Base-by-base conservation (phyloP, 2,329 filamentous ascomycete species). In the Alternaria postmessia region DNA sequence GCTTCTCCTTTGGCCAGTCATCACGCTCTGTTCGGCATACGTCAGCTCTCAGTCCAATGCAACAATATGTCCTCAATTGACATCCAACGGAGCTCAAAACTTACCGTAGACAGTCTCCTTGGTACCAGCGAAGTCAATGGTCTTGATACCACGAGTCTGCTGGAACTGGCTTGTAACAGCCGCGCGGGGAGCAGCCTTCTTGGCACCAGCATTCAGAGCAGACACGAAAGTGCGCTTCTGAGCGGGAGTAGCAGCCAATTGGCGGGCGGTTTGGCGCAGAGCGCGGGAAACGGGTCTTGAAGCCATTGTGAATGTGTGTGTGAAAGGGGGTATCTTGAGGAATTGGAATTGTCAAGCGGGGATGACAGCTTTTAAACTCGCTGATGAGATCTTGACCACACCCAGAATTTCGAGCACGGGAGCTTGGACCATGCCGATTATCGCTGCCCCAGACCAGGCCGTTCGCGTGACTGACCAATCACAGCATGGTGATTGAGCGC, bases 1-100 rank as follows among this genome's bases (percentile, higher is more conserved):
- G 93, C 91, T 97, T 98, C 87, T 97, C 94, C 82, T 91, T 89
- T 72, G 95, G 95, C 95, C 95, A 99, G 86, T 99, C 95, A 80
- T 88, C 92, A 85, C 95, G 94, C 89, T 99, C 95, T 95, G 76
- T 64, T 74, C 46, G 66, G 28, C 51, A 51, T 52, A 12, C 8
- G 53, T 70, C 59, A 73, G 64, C 59, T 41, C 62, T 79, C 60
- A 24, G 61, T 65, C 58, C 71, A 59, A 54, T 32, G 65, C 39
- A 14, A 24, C 18, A 41, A 41, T 20, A 18, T 22, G 39, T 20
- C 39, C 20, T 42, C 39, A 4, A 42, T 24, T 22, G 20, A 20
- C 65, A 63, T 8, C 42, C 7, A 11, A 22, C 34, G 20, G n/a
- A 36, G 30, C 11, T 16, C 12, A 36, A 55, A 55, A 77, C 87